Evolutionary conservation across 2,329 filamentous ascomycete genomes (phyloP).

Genomic region (Thermothelomyces thermophilus): DNA sequence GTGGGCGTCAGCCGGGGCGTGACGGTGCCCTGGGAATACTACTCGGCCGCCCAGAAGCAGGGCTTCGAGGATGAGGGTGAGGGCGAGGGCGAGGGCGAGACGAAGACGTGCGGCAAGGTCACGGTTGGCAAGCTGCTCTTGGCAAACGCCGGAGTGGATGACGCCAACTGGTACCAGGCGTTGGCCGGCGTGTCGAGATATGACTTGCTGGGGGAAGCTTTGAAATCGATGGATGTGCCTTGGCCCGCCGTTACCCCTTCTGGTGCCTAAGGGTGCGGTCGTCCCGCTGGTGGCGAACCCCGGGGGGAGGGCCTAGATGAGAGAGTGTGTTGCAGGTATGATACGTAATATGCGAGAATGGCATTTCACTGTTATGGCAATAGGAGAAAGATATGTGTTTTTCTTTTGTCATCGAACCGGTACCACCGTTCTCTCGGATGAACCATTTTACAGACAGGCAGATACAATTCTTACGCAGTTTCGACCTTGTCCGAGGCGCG

Average conservation of each 20-base stretch:
- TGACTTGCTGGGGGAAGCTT: slow-evolving; percentile 11
- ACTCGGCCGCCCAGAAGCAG: slow-evolving; percentile 1
- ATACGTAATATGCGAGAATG: no score
- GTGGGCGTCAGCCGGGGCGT: slow-evolving; percentile 10
- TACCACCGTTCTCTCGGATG: no score
- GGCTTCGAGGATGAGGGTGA: slow-evolving; percentile 18
- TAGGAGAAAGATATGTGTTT: no score
- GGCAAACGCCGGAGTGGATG: slow-evolving; percentile 11
- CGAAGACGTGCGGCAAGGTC: slow-evolving; percentile 9
- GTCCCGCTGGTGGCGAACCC: no score
- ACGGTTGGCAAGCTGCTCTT: slow-evolving; percentile 15
- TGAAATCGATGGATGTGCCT: slow-evolving; percentile 12
- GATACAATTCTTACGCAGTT: not conserved
- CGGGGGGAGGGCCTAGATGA: no score
- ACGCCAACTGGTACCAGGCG: slow-evolving; percentile 15
- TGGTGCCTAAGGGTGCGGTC: no score
- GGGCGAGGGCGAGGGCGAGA: no score
- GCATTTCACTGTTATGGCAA: no score
- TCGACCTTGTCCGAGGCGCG: not conserved
- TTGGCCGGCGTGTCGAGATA: slow-evolving; percentile 15
- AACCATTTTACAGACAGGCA: no score
- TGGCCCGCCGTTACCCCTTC: slow-evolving; percentile 2
- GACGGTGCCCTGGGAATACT: slow-evolving; percentile 10
- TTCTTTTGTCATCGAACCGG: no score
- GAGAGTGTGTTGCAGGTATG: no score